Evolutionary conservation across 2,329 filamentous ascomycete species (phyloP).

Genomic region (Arthrobotrys sphaeroides): DNA sequence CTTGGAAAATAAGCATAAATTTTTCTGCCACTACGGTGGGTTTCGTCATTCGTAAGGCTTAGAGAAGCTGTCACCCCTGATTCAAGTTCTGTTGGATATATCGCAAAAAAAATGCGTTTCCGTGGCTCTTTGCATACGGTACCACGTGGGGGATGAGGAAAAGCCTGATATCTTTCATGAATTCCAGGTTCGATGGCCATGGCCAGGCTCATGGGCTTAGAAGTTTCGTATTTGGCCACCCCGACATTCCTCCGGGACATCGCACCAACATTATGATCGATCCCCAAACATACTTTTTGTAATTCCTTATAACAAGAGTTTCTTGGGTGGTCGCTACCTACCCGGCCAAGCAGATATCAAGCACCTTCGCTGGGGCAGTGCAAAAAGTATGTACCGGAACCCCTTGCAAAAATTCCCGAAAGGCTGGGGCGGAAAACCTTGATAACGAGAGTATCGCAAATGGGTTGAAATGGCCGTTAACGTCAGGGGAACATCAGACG

Average conservation of each 20-base stretch:
- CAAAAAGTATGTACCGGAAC: conserved; percentile 7
- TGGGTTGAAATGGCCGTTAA: conserved; percentile 22
- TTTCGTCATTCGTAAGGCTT: conserved; percentile 42
- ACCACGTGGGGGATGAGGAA: background rate
- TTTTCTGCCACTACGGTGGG: background rate
- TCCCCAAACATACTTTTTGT: background rate
- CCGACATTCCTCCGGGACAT: background rate
- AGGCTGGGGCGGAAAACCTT: background rate
- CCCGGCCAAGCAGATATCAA: conserved; percentile 30
- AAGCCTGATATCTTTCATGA: background rate
- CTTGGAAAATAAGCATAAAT: conserved; percentile 50
- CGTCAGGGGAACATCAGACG: conserved; percentile 4
- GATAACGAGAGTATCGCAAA: background rate
- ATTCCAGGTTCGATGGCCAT: background rate
- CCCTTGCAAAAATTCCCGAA: conserved; percentile 35
- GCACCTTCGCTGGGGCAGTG: conserved; percentile 28
- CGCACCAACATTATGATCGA: background rate
- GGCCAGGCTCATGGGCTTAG: background rate
- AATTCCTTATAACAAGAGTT: background rate
- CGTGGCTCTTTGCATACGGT: background rate
- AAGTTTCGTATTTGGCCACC: conserved; percentile 6
- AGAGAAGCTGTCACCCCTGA: conserved; percentile 17
- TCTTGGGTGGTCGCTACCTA: conserved; percentile 33
- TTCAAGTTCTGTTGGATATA: background rate
- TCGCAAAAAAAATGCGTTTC: background rate